These are phyloP conservation scores for Neckera pumila DNA, from an alignment of 225 moss, liverwort and hornwort species.

Conservation along the genomic window DNA sequence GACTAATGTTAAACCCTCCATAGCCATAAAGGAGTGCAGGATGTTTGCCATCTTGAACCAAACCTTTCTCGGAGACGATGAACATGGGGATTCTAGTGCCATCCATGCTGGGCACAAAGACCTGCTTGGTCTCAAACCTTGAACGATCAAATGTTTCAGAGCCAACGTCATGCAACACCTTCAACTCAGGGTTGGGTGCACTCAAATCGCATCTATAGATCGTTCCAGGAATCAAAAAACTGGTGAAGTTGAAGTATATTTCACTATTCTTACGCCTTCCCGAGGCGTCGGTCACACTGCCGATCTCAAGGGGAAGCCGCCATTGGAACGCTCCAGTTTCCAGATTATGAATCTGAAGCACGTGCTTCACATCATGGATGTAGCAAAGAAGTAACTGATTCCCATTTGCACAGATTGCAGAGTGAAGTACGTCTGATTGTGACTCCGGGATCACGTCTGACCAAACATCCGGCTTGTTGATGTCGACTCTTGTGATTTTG, in stretches of 20 bases:
- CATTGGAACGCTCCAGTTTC: conserved; percentile 44
- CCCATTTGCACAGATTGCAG: conserved; percentile 59
- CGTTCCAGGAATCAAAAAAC: conserved; percentile 69
- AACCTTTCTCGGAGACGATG: conserved; percentile 51
- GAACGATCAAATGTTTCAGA: conserved; percentile 50
- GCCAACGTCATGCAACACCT: conserved; percentile 54
- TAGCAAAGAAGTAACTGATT: conserved; percentile 66
- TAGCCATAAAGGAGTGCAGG: conserved; percentile 82
- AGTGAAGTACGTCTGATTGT: conserved; percentile 50
- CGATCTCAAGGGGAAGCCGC: conserved; percentile 76
- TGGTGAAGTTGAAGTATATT: conserved; percentile 72
- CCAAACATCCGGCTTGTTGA: conserved; percentile 57
- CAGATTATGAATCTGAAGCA: conserved; percentile 64
- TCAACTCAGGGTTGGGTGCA: conserved; percentile 29
- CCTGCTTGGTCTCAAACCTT: conserved; percentile 72
- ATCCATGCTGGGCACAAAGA: conserved; percentile 73
- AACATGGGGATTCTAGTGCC: conserved; percentile 78
- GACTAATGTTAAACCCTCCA: conserved; percentile 81
- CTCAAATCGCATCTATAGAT: conserved; percentile 56
- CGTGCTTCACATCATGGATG: conserved; percentile 76
- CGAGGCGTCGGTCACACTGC: conserved; percentile 48
- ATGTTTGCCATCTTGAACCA: conserved; percentile 44
- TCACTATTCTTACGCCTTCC: conserved; percentile 51
- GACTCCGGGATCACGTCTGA: conserved; percentile 72
- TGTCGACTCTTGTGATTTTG: conserved; percentile 64